phyloP scores from a whole-genome alignment of 352 stramenopile species.

The Globisporangium megalacanthum region DNA sequence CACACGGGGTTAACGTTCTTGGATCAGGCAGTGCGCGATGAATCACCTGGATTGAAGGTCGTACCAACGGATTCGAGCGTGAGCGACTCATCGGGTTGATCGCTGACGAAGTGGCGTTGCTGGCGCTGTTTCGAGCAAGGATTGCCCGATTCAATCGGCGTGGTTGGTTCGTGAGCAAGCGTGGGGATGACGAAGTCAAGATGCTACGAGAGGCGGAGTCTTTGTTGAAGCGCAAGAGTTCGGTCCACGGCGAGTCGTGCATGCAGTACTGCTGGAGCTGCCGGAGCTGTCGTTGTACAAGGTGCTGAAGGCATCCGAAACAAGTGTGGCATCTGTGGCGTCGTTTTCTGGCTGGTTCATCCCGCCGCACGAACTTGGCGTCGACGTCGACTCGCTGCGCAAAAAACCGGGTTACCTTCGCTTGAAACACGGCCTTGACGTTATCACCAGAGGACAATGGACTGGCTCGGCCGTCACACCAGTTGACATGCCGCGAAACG shows the following conservation, averaged over 20 bases:
- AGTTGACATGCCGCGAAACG: background rate
- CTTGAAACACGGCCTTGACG: too few species aligned
- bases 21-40: background rate
- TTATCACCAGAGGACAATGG: too few species aligned
- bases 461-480: constrained; percentile 20
- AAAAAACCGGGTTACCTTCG: too few species aligned
- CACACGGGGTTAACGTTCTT: background rate
- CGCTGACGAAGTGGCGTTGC: too few species aligned
- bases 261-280: background rate
- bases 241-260: background rate
- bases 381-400: constrained; percentile 24
- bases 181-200: too few species aligned
- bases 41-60: background rate
- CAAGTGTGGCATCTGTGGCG: too few species aligned
- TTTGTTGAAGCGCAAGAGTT: background rate
- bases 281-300: background rate
- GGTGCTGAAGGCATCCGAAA: background rate
- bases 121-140: too few species aligned
- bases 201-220: background rate
- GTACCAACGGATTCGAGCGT: too few species aligned
- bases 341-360: constrained; percentile 67
- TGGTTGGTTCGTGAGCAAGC: too few species aligned
- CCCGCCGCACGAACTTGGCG: constrained; percentile 83
- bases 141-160: too few species aligned
- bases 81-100: too few species aligned